Base-by-base conservation (phyloP, 2,329 filamentous ascomycete species). In the Talaromyces funiculosus region DNA sequence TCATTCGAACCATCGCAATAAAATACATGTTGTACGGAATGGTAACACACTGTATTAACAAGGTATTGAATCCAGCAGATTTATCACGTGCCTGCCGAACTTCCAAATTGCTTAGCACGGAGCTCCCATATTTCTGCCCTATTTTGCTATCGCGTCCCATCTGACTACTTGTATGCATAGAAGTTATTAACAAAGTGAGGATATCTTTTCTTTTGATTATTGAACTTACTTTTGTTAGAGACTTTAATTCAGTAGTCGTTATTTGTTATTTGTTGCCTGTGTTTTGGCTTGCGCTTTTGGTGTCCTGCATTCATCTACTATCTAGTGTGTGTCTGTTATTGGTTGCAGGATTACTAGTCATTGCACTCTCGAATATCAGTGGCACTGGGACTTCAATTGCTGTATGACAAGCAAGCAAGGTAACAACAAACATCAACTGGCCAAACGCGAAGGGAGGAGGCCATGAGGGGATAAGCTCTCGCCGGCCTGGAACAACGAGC, bases 381-480 rank as follows among this genome's bases (percentile, higher is more conserved):
- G 47, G 29, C 14, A 9, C 8, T 33, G n/a, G 20, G 14, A 31
- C n/a, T 8, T 35, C 6, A 14, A 10, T 18, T 9, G 7, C 26
- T 24, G 53, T 31, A 14, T 35, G 26, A 9, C 20, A 42, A 33
- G 24, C 26, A 42, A 22, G 24, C n/a, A 45, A 56, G 40, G 38
- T n/a, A 43, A 7, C 18, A 45, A 31, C 9, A 56, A 40, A 33
- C 9, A 56, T 55, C 53, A 42, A 29, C 26, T 38, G 51, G 51
- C 51, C 33, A 12, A 47, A 22, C 22, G 35, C 57, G 40, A 31
- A 22, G 38, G 33, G 31, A 54, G 51, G 16, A 42, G 53, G 49
- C 57, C 61, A 61, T 61, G 60, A 58, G 35, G 60, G 60, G 29
- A 47, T 61, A 61, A 35, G 18, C 55, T 58, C 47, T 53, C 45